Base-by-base conservation (phyloP, 2,329 filamentous ascomycete genomes). In the Fusarium citri region DNA sequence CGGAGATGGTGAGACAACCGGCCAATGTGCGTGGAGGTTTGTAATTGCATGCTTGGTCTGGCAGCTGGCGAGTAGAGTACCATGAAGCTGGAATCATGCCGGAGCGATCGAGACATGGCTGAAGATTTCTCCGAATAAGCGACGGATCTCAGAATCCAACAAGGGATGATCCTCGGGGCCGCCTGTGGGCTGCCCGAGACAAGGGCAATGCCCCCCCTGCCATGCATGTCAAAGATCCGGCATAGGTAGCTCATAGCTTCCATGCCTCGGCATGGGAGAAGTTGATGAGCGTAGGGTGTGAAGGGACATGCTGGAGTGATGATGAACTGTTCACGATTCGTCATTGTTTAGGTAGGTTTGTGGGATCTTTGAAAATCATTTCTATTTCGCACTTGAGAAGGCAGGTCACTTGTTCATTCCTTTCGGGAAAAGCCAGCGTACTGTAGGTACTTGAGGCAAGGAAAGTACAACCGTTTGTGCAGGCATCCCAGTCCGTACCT, bases 121-220 rank as follows among this genome's bases (percentile, higher is more conserved):
- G 56, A 70, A 58, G 54, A 72, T 68, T 56, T 72, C 66, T 73
- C 66, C 66, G 60, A 68, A 68, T 55, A 58, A 69, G 57, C 54
- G 62, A 73, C 53, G 47, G 41, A 69, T 69, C 51, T 50, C 40
- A 59, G 47, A 45, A 30, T 54, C 46, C 59, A 65, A 41, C 61
- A 41, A 70, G 53, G 66, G 66, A 67, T 31, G 47, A 49, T 49
- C 54, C 42, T 46, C 48, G 26, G 66, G 50, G 45, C 30, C 55
- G 61, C 26, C 30, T 66, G 55, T 60, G 63, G 63, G 37, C 28
- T 66, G 55, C 55, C 62, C 48, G 61, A 66, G 61, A 66, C 63
- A 66, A 65, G 55, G 63, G 55, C 26, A 37, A 49, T 49, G 12
- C 37, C 14, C 30, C 46, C 59, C 63, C 63, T 59, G 59, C 47